Base-by-base conservation (phyloP, 2,329 filamentous ascomycete genomes). In the Aspergillus chevalieri region DNA sequence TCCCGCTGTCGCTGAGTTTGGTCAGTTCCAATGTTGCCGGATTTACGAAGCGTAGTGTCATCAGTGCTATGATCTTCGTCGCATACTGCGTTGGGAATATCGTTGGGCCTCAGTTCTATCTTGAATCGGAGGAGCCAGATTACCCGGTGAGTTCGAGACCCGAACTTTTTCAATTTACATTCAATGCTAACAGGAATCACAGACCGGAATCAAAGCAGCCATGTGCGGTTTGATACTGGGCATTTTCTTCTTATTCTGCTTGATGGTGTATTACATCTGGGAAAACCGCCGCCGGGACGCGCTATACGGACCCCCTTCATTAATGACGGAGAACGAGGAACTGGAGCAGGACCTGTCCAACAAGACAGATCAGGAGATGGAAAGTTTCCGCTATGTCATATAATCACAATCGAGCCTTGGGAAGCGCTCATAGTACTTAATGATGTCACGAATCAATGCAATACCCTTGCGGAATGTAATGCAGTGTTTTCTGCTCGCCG, bases 11-110 rank as follows among this genome's bases (percentile, higher is more conserved):
- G 0, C 47, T 69, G 44, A 66, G 63, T 53, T 47, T 67, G 6
- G 64, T 67, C 43, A 66, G 56, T 38, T 67, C 65, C 3, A 70
- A 70, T 24, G 61, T 68, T 3, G 65, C 66, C 3, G 66, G 66
- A 0, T 66, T 69, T 45, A 69, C 67, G 1, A 70, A 70, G 46
- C 61, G 63, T 24, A 65, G 63, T 41, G 61, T 61, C 1, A 62
- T 65, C 3, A 65, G 68, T 2, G 77, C 77, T 0, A 63, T 77
- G 21, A 55, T 81, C 15, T 80, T 80, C 48, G 73, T 74, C 0
- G 78, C 62, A 4, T 66, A 66, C 47, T 66, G 66, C 34, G 48
- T 67, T 39, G 64, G 64, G 3, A 67, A 67, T 36, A 67, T 69
- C 28, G 56, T 65, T 3, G 65, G 64, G 0, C 65, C 67, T 9